phyloP scores from a whole-genome alignment of 2,329 filamentous ascomycete species.

The Paraconiothyrium sp. region DNA sequence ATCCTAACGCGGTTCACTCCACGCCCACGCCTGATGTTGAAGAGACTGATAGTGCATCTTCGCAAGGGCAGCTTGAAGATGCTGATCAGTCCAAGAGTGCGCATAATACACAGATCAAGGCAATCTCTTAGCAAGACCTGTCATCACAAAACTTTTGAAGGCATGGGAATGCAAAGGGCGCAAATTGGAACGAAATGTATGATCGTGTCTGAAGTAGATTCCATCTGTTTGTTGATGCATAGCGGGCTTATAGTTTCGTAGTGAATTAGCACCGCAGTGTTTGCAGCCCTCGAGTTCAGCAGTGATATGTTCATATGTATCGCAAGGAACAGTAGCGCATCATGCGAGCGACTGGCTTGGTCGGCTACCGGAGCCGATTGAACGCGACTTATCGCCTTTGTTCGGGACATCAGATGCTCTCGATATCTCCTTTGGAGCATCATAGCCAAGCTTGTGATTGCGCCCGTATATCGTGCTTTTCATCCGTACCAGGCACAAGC shows the following conservation, averaged over 20 bases:
- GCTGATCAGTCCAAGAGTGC: neutral
- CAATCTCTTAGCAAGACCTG: neutral
- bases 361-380: too few relatives aligned
- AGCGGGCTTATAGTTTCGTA: neutral
- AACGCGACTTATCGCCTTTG: too few relatives aligned
- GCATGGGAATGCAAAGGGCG: too few relatives aligned
- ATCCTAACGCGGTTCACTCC: neutral
- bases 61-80: neutral
- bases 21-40: neutral
- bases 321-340: neutral
- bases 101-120: neutral
- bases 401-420: too few relatives aligned
- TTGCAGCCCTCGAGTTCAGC: too few relatives aligned
- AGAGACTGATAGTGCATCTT: neutral
- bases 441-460: too few relatives aligned
- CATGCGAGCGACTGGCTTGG: neutral
- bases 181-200: too few relatives aligned
- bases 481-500: too few relatives aligned
- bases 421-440: too few relatives aligned
- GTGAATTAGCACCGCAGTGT: too few relatives aligned
- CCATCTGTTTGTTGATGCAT: neutral
- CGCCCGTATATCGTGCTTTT: too few relatives aligned
- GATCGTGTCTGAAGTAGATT: neutral
- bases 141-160: neutral
- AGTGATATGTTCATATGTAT: too few relatives aligned